Evolutionary conservation across 2,329 filamentous ascomycete genomes (phyloP).

Genomic region (Fusarium aywerte): DNA sequence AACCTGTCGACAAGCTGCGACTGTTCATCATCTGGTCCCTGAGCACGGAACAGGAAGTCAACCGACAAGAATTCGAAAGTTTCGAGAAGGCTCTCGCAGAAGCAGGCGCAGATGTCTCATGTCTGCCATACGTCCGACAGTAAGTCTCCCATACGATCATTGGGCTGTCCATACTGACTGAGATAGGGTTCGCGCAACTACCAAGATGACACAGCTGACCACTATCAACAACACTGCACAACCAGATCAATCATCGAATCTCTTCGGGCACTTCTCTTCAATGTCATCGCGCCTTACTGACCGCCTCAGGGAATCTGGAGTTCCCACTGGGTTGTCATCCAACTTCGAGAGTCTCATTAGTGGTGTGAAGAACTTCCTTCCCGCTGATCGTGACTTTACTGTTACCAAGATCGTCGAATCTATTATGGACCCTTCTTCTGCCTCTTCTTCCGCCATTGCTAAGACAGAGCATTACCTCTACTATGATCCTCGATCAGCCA

Average conservation of each 20-base stretch:
- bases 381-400: slow-evolving; percentile 92
- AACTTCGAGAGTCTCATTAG: slow-evolving; percentile 96
- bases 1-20: slow-evolving; percentile 88
- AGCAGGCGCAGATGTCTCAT: slow-evolving; percentile 79
- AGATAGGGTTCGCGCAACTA: slow-evolving; percentile 84
- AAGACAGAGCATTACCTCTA: slow-evolving; percentile 98
- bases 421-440: slow-evolving; percentile 93
- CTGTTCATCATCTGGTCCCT: slow-evolving; percentile 98
- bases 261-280: slow-evolving; percentile 93
- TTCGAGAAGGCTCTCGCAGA: slow-evolving; percentile 86
- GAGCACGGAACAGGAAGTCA: slow-evolving; percentile 90
- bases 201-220: slow-evolving; percentile 97
- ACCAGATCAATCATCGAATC: slow-evolving; percentile 72
- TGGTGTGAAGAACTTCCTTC: slow-evolving; percentile 98
- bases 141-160: slow-evolving; percentile 54
- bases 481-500: slow-evolving; percentile 94
- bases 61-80: slow-evolving; percentile 81
- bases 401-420: slow-evolving; percentile 98
- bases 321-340: slow-evolving; percentile 73
- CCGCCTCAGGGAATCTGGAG: slow-evolving; percentile 88
- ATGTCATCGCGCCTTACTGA: slow-evolving; percentile 93
- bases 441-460: slow-evolving; percentile 89
- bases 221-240: slow-evolving; percentile 81
- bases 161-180: slow-evolving; percentile 38
- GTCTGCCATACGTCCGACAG: slow-evolving; percentile 88